phyloP scores from a whole-genome alignment of 352 stramenopile species.

The Phytophthora cactorum region DNA sequence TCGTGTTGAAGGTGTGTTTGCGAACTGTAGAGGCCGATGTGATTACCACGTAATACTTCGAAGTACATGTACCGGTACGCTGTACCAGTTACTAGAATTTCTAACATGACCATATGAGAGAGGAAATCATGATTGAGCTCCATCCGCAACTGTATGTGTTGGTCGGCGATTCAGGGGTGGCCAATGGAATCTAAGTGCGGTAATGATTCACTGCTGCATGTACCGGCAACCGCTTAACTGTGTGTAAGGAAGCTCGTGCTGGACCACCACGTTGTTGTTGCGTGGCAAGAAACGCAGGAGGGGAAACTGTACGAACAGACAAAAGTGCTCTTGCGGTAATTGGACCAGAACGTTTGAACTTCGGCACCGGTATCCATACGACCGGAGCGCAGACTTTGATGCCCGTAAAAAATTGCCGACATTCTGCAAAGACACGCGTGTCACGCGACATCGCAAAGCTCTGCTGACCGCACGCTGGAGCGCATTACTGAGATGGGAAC shows the following conservation, averaged over 20 bases:
- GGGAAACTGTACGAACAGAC: constrained; percentile 12
- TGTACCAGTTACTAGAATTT: constrained; percentile 9
- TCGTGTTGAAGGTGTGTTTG: no score
- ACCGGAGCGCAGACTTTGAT: background rate
- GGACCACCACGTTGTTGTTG: background rate
- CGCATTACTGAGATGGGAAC: constrained; percentile 20
- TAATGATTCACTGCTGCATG: background rate
- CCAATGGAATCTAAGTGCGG: constrained; percentile 11
- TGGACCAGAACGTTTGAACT: constrained; percentile 1
- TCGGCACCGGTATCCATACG: background rate
- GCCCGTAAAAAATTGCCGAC: constrained; percentile 14
- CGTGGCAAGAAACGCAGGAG: constrained; percentile 24
- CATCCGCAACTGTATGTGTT: constrained; percentile 20
- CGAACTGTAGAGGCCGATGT: no score
- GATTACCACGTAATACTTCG: no score
- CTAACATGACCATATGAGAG: constrained; percentile 17
- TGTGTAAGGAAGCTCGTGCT: background rate
- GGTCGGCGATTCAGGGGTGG: background rate
- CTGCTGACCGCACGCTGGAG: constrained; percentile 18
- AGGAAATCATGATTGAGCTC: constrained; percentile 15
- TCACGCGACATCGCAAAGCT: constrained; percentile 20
- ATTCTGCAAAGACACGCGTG: constrained; percentile 25
- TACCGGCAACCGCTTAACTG: no score
- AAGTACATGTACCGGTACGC: no score
- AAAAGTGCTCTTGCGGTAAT: constrained; percentile 6